These are phyloP conservation scores for Cryphonectria japonica DNA, from an alignment of 2,329 filamentous ascomycete genomes.

Conservation along the genomic window DNA sequence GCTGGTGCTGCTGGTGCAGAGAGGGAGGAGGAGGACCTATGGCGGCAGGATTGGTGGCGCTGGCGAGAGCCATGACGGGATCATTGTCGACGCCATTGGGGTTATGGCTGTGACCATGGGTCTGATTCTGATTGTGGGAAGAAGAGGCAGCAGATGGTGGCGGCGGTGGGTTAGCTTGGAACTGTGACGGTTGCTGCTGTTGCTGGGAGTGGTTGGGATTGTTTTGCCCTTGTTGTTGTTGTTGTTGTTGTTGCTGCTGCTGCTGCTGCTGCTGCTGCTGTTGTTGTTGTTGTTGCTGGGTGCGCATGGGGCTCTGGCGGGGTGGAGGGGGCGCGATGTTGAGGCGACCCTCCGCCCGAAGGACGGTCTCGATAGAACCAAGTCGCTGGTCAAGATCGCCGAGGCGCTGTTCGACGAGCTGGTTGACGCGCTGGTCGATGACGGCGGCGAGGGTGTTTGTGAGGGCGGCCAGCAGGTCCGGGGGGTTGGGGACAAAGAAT, in stretches of 20 bases:
- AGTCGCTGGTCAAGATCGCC: slow-evolving; percentile 28
- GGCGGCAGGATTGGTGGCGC: slow-evolving; percentile 24
- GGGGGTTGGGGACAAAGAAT: slow-evolving; percentile 27
- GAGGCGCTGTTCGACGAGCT: slow-evolving; percentile 27
- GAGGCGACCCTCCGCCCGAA: slow-evolving; percentile 27
- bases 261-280: slow-evolving; percentile 26
- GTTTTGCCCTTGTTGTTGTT: slow-evolving; percentile 8
- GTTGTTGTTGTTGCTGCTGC: slow-evolving; percentile 17
- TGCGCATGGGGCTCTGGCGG: slow-evolving; percentile 26
- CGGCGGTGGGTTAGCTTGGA: slow-evolving; percentile 7
- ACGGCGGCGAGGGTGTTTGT: slow-evolving; percentile 27
- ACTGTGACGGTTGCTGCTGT: slow-evolving; percentile 21
- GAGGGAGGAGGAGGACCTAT: slow-evolving; percentile 22
- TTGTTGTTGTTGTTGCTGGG: slow-evolving; percentile 22
- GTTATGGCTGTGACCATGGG: slow-evolving; percentile 7
- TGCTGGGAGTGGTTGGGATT: background rate
- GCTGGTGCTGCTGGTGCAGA: slow-evolving; percentile 18
- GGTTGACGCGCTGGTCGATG: slow-evolving; percentile 29
- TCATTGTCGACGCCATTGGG: slow-evolving; percentile 29
- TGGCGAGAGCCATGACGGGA: slow-evolving; percentile 29
- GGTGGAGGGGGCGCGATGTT: slow-evolving; percentile 11
- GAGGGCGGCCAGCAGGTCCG: slow-evolving; percentile 26
- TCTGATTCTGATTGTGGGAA: slow-evolving; percentile 8
- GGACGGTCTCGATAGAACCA: slow-evolving; percentile 22
- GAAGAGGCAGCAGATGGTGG: background rate